phyloP scores from a whole-genome alignment of 2,329 filamentous ascomycete species.

The Chaetomium globosum region DNA sequence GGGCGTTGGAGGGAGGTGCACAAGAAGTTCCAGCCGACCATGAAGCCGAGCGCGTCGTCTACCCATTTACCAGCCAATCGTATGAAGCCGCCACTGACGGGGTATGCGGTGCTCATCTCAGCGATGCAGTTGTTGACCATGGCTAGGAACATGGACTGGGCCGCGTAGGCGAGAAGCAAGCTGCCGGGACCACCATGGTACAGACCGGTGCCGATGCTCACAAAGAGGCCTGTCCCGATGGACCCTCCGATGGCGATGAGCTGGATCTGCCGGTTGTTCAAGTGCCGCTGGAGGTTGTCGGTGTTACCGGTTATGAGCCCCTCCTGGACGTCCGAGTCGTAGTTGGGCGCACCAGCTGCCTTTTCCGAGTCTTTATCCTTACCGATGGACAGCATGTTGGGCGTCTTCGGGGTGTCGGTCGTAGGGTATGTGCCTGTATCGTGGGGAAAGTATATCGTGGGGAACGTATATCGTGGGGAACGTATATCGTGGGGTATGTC shows the following conservation, averaged over 20 bases:
- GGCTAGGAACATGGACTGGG: background rate
- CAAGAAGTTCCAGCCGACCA: constrained; percentile 1
- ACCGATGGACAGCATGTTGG: background rate
- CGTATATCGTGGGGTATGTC: no score
- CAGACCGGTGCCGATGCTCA: background rate
- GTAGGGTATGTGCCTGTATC: background rate
- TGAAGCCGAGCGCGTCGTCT: background rate
- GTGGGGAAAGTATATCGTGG: background rate
- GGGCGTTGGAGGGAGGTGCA: background rate
- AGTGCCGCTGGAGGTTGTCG: background rate
- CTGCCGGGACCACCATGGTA: background rate
- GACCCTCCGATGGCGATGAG: background rate
- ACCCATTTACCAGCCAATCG: background rate
- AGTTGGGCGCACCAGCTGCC: background rate
- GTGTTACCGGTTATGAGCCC: background rate
- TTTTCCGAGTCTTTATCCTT: background rate
- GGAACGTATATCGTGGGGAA: background rate
- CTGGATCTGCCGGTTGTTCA: background rate
- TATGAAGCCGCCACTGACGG: background rate
- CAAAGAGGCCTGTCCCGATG: background rate
- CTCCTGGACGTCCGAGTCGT: background rate
- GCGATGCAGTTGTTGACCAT: background rate
- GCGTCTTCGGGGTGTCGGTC: background rate
- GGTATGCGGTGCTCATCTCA: background rate
- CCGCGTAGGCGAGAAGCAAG: background rate